A percentile compares a stretch with the other conserved stretches of the same genome.
Evolutionary conservation across 179 eudicot genomes (phyloP).

Genomic region (Camellia oleifera): DNA sequence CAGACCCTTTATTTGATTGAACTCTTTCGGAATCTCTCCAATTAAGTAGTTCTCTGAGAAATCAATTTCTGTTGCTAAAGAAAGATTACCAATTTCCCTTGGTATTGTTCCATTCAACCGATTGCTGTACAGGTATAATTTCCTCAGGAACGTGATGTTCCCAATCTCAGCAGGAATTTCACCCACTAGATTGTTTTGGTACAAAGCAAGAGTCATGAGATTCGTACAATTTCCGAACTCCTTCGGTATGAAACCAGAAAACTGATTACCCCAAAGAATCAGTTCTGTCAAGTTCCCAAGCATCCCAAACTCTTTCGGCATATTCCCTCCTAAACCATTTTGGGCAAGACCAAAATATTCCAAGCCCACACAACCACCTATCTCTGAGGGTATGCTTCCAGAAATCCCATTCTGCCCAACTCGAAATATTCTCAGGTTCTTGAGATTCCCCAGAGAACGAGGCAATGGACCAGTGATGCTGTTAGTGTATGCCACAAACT

Average conservation of each 20-base stretch:
- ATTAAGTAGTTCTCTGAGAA: conserved; percentile 74
- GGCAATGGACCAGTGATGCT: conserved; percentile 65
- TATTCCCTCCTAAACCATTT: conserved; percentile 53
- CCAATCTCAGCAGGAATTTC: conserved; percentile 72
- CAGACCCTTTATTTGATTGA: conserved; percentile 54
- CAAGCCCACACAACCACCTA: conserved; percentile 61
- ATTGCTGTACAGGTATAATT: conserved; percentile 70
- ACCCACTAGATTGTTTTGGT: conserved; percentile 72
- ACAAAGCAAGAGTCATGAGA: conserved; percentile 73
- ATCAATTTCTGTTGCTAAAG: conserved; percentile 63
- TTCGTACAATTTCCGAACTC: conserved; percentile 76
- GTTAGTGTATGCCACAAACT: conserved; percentile 76
- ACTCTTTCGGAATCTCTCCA: conserved; percentile 74
- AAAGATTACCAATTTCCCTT: conserved; percentile 67
- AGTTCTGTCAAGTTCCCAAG: conserved; percentile 54
- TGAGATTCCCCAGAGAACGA: conserved; percentile 62
- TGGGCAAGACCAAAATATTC: conserved; percentile 82
- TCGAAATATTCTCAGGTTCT: conserved; percentile 53
- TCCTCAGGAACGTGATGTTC: conserved; percentile 40
- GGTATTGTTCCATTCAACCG: conserved; percentile 81
- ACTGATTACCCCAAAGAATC: conserved; percentile 72
- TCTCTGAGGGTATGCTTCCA: conserved; percentile 73
- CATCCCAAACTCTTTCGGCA: conserved; percentile 79
- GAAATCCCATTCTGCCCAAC: conserved; percentile 77
- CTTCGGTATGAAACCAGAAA: conserved; percentile 69